phyloP scores from a whole-genome alignment of 805 yeast species.

The Brettanomyces anomalus region DNA sequence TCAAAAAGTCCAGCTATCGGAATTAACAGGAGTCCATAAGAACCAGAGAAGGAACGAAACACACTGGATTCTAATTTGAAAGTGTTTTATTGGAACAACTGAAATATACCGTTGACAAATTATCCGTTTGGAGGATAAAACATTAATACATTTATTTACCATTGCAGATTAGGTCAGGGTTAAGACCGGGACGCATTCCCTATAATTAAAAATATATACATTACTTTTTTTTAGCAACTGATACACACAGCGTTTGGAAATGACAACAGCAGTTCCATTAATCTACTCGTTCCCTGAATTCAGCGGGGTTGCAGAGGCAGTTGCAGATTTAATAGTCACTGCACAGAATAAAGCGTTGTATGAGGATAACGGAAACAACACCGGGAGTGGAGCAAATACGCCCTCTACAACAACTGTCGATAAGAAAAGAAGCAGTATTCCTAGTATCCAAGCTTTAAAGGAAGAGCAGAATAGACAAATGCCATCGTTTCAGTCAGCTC shows the following conservation, averaged over 20 bases:
- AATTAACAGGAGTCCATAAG: no score
- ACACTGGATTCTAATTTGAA: no score
- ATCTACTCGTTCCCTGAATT: conserved; percentile 89
- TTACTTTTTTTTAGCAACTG: no score
- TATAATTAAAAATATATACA: no score
- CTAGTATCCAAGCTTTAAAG: not conserved
- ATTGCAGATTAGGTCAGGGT: no score
- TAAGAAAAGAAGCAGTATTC: conserved; percentile 3
- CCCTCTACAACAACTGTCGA: not conserved
- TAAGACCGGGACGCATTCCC: no score
- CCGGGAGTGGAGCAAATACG: not conserved
- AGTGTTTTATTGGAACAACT: no score
- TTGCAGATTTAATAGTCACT: conserved; percentile 86
- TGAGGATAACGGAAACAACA: conserved; percentile 11
- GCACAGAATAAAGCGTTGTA: conserved; percentile 72
- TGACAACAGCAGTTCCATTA: conserved; percentile 92
- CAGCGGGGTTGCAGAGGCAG: conserved; percentile 89
- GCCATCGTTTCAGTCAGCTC: not conserved
- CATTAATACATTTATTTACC: no score
- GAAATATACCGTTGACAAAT: no score
- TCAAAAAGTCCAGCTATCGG: no score
- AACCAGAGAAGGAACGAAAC: no score
- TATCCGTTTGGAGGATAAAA: no score
- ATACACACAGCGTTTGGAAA: conserved; percentile 19
- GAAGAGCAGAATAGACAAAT: not conserved